These are phyloP conservation scores for Botrytis paeoniae DNA, from an alignment of 2,329 filamentous ascomycete species.

Conservation along the genomic window DNA sequence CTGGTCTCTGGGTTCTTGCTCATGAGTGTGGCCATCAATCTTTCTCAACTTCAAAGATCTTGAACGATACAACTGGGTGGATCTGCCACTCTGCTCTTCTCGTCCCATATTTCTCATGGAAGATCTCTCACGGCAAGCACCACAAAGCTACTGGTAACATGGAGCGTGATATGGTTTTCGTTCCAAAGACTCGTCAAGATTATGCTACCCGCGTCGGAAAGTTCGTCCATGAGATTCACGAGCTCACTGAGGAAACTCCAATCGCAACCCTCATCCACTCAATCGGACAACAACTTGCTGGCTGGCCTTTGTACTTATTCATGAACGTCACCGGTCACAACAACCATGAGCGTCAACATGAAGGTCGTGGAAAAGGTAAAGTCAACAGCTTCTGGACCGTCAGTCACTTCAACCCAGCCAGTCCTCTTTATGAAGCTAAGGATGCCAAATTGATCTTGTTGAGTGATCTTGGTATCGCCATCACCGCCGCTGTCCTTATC, in stretches of 20 bases:
- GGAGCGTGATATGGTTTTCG: constrained; percentile 97
- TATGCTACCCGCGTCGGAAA: constrained; percentile 74
- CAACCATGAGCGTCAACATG: constrained; percentile 83
- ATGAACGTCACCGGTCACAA: constrained; percentile 96
- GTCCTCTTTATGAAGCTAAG: constrained; percentile 87
- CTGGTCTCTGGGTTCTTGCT: constrained; percentile 92
- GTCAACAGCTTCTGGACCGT: constrained; percentile 80
- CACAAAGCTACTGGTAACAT: constrained; percentile 98
- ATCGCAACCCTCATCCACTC: constrained; percentile 73
- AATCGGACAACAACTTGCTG: constrained; percentile 80
- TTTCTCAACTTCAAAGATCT: constrained; percentile 84
- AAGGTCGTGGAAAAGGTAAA: constrained; percentile 94
- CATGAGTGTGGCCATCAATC: constrained; percentile 98
- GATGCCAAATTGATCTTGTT: constrained; percentile 83
- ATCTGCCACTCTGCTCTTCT: constrained; percentile 82
- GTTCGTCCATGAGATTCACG: constrained; percentile 75
- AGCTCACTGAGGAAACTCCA: constrained; percentile 93
- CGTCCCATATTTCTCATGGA: constrained; percentile 99
- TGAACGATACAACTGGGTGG: constrained; percentile 94
- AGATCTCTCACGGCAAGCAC: constrained; percentile 98
- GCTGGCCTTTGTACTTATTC: constrained; percentile 90
- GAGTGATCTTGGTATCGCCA: constrained; percentile 75
- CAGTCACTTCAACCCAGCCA: constrained; percentile 90
- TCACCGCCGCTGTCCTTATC: constrained; percentile 56
- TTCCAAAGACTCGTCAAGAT: constrained; percentile 85